phyloP scores from a whole-genome alignment of 2,329 filamentous ascomycete genomes.

The Periglandula ipomoeae region DNA sequence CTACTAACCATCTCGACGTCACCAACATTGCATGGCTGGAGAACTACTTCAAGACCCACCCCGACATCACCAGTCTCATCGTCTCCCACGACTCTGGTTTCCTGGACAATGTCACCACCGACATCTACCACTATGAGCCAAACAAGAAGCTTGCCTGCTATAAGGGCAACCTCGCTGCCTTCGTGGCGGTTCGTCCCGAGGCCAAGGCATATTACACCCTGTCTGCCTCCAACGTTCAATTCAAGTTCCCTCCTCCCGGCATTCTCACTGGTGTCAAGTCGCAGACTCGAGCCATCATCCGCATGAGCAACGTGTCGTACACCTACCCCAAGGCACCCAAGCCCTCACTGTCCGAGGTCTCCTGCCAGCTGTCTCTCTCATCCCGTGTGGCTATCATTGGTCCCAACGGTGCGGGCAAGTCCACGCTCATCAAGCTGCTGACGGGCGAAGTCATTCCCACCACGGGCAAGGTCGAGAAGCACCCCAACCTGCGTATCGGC shows the following conservation, averaged over 20 bases:
- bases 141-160: constrained; percentile 88
- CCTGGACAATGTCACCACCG: constrained; percentile 93
- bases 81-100: constrained; percentile 98
- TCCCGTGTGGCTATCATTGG: constrained; percentile 95
- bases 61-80: constrained; percentile 93
- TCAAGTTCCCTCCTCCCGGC: constrained; percentile 96
- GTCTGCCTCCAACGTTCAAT: constrained; percentile 77
- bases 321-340: constrained; percentile 87
- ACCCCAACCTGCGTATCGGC: constrained; percentile 95
- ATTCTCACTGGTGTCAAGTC: constrained; percentile 95
- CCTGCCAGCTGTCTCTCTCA: constrained; percentile 79
- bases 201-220: constrained; percentile 98
- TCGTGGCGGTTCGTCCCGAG: constrained; percentile 85
- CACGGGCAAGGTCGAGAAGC: constrained; percentile 85
- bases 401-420: constrained; percentile 96
- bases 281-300: constrained; percentile 83
- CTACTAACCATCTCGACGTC: constrained; percentile 97
- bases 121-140: constrained; percentile 97
- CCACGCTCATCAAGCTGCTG: constrained; percentile 92
- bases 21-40: constrained; percentile 94
- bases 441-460: constrained; percentile 86
- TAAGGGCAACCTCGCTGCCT: constrained; percentile 72
- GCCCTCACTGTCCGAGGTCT: constrained; percentile 78
- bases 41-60: constrained; percentile 90
- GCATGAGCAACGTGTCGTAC: constrained; percentile 86